These are phyloP conservation scores for Epithele typhae DNA, from an alignment of 768 basidiomycete species.

Conservation along the genomic window DNA sequence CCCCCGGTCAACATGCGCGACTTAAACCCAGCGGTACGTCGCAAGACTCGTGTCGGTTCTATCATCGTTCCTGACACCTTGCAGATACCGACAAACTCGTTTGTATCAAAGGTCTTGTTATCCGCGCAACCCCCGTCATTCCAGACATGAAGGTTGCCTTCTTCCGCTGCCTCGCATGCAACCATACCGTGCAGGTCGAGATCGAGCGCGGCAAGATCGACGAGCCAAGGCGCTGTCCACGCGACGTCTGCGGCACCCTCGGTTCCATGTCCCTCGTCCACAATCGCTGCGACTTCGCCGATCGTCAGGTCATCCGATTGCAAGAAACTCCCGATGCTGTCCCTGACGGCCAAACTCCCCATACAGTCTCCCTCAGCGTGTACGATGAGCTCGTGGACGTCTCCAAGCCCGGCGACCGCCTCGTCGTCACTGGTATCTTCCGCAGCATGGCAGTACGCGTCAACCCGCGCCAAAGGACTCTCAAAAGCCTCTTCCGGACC, in stretches of 20 bases:
- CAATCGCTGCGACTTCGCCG: slow-evolving; percentile 95
- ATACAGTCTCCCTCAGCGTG: slow-evolving; percentile 94
- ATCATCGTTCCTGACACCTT: too few relatives aligned
- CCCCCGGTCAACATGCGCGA: slow-evolving; percentile 89
- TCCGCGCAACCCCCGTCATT: slow-evolving; percentile 95
- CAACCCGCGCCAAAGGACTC: slow-evolving; percentile 84
- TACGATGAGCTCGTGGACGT: slow-evolving; percentile 98
- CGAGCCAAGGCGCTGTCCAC: slow-evolving; percentile 87
- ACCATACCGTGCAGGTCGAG: slow-evolving; percentile 95
- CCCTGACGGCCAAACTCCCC: slow-evolving; percentile 97
- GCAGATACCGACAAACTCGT: slow-evolving; percentile 97
- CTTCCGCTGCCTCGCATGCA: slow-evolving; percentile 94
- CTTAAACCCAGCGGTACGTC: slow-evolving; percentile 79
- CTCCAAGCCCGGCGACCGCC: slow-evolving; percentile 92
- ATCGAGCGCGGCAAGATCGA: slow-evolving; percentile 98
- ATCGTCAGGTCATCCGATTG: slow-evolving; percentile 90
- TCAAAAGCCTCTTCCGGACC: slow-evolving; percentile 97
- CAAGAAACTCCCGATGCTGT: slow-evolving; percentile 99
- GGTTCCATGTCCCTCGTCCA: slow-evolving; percentile 95
- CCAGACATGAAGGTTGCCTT: slow-evolving; percentile 99
- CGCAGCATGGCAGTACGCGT: slow-evolving; percentile 93
- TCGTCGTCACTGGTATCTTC: slow-evolving; percentile 91
- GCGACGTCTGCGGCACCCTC: slow-evolving; percentile 84
- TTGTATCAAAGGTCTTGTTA: slow-evolving; percentile 93
- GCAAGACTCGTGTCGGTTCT: too few relatives aligned